These are phyloP conservation scores for Claviceps sp. DNA, from an alignment of 2,329 filamentous ascomycete genomes.

Conservation along the genomic window DNA sequence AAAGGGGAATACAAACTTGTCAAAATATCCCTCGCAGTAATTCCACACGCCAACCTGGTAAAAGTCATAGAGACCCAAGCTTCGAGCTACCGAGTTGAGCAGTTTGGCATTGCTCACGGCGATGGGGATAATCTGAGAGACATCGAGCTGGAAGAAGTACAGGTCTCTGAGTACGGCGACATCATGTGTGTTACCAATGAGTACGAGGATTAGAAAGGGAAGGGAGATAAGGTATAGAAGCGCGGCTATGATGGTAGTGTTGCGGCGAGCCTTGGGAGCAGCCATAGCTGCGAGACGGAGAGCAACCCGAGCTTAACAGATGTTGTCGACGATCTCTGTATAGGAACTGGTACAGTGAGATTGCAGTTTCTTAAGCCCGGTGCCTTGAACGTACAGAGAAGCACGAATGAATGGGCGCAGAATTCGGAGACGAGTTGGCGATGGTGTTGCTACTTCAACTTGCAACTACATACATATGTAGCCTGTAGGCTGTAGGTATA, in stretches of 20 bases:
- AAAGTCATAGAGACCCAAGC: constrained; percentile 82
- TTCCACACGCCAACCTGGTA: constrained; percentile 89
- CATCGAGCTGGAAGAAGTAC: constrained; percentile 75
- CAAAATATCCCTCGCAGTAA: constrained; percentile 75
- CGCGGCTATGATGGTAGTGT: constrained; percentile 51
- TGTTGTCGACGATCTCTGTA: too few relatives aligned
- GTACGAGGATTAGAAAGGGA: constrained; percentile 66
- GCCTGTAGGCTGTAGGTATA: too few relatives aligned
- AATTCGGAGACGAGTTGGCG: neutral
- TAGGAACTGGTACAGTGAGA: too few relatives aligned
- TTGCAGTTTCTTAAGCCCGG: too few relatives aligned
- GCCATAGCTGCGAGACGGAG: constrained; percentile 9
- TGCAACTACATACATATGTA: too few relatives aligned
- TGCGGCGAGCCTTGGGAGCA: constrained; percentile 28
- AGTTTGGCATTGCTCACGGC: constrained; percentile 58
- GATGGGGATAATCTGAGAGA: constrained; percentile 67
- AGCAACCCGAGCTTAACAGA: too few relatives aligned
- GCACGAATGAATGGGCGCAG: neutral
- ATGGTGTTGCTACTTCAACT: neutral
- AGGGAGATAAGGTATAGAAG: constrained; percentile 61
- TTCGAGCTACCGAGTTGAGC: constrained; percentile 78
- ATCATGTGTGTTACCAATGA: constrained; percentile 61
- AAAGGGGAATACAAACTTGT: constrained; percentile 31
- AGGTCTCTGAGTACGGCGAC: constrained; percentile 50
- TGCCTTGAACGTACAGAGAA: too few relatives aligned